phyloP scores from a whole-genome alignment of 352 stramenopile genomes.

The Phytophthora hibernalis region DNA sequence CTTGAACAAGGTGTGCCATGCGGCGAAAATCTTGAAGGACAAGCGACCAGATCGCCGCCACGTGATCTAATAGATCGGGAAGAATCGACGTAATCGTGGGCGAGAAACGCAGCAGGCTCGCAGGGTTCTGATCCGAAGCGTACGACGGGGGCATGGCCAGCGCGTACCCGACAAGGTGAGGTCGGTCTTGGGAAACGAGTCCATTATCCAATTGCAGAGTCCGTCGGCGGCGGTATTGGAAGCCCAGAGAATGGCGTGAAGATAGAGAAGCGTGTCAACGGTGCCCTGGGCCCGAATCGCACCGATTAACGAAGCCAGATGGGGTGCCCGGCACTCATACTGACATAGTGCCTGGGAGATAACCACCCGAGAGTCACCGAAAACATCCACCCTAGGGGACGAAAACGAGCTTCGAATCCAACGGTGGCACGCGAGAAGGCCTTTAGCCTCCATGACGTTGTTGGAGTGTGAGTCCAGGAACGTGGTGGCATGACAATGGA shows the following conservation, averaged over 20 bases:
- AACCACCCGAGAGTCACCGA: neutral
- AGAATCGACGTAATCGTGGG: neutral
- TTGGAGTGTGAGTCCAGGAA: no score
- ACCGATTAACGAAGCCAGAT: neutral
- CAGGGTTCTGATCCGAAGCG: neutral
- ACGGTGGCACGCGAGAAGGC: neutral
- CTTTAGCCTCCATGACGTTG: no score
- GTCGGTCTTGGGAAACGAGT: neutral
- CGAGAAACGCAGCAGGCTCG: neutral
- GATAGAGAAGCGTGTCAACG: neutral
- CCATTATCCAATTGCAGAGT: neutral
- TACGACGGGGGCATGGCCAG: neutral
- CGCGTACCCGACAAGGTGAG: neutral
- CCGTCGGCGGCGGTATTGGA: neutral
- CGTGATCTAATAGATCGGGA: neutral
- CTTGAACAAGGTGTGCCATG: slow-evolving; percentile 4
- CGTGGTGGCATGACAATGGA: no score
- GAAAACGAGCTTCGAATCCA: neutral
- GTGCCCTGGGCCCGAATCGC: neutral
- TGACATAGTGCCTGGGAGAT: neutral
- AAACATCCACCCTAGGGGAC: neutral
- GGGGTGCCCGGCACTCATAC: neutral
- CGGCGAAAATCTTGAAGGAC: neutral
- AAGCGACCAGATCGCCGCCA: slow-evolving; percentile 12
- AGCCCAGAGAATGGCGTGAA: neutral